Evolutionary conservation across 2,329 filamentous ascomycete genomes (phyloP).

Genomic region (Aspergillus texensis): DNA sequence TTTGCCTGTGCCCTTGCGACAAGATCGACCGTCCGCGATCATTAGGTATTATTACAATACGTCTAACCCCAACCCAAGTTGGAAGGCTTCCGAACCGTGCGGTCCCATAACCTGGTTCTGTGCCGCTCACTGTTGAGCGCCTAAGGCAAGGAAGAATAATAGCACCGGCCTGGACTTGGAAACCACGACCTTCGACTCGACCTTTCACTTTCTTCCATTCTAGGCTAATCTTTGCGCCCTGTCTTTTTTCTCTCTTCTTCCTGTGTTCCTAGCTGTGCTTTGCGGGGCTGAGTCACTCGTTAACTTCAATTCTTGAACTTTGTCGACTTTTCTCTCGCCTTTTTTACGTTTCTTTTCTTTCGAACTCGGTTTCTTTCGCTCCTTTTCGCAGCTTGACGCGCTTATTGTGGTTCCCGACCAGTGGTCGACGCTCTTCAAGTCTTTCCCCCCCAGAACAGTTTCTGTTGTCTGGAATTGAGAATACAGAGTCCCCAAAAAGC

Average conservation of each 20-base stretch:
- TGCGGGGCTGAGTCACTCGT: constrained; percentile 12
- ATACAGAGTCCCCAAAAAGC: not conserved
- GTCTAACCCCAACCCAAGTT: not conserved
- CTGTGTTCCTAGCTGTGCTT: not conserved
- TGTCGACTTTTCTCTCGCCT: not conserved
- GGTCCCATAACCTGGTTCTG: not conserved
- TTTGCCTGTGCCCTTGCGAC: constrained; percentile 8
- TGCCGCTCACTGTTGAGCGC: not conserved
- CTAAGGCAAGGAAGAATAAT: constrained; percentile 1
- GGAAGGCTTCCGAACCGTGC: not conserved
- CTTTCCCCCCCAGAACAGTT: not conserved
- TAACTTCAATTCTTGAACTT: constrained; percentile 14
- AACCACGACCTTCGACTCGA: not conserved
- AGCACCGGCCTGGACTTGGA: not conserved
- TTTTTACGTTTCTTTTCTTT: not conserved
- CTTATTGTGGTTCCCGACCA: constrained; percentile 5
- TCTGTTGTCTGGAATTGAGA: not conserved
- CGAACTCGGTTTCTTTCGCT: constrained; percentile 7
- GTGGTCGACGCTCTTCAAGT: not conserved
- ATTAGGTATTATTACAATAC: constrained; percentile 1
- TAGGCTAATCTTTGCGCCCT: constrained; percentile 5
- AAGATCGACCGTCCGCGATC: not conserved
- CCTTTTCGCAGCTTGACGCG: constrained; percentile 13
- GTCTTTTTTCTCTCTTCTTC: constrained; percentile 3
- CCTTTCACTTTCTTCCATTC: constrained; percentile 7